Conservation (phyloP, 148 eudicot genomes). For the Vaccinium vitisidaea region DNA sequence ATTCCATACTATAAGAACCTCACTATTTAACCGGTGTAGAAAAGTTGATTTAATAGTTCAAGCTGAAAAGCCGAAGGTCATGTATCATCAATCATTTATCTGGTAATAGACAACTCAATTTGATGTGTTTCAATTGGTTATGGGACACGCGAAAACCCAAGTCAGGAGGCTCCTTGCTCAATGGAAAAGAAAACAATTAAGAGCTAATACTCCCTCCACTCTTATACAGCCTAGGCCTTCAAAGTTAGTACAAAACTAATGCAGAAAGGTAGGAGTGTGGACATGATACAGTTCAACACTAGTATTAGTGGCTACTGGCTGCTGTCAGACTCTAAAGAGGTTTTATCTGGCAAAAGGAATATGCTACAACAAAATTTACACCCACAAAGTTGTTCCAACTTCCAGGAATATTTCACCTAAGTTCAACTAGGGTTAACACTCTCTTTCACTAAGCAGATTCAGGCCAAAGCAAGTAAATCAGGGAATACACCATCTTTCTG, state of each 20-base stretch:
- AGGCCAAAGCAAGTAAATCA: neutral
- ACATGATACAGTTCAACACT: neutral
- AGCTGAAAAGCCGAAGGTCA: neutral
- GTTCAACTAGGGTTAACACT: neutral
- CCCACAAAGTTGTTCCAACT: neutral
- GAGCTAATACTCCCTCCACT: neutral
- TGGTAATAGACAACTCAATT: neutral
- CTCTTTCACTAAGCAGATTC: constrained; percentile 1
- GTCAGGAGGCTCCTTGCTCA: neutral
- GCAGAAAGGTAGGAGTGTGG: neutral
- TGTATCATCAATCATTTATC: neutral
- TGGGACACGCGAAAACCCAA: neutral
- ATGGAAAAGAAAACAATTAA: neutral
- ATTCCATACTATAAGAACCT: neutral
- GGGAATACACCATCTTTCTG: neutral
- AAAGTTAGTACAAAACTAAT: neutral
- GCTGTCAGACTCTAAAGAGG: neutral
- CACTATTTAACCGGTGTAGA: neutral
- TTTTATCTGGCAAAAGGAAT: neutral
- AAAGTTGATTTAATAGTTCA: neutral
- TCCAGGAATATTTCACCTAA: neutral
- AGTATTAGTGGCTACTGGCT: neutral
- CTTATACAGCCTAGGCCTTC: neutral
- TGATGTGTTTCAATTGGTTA: neutral
- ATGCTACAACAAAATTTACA: neutral